Evolutionary conservation across 2,329 filamentous ascomycete species (phyloP), one percentile per base, ranked within the genome.

Genomic region (Alternaria triticimaculans): DNA sequence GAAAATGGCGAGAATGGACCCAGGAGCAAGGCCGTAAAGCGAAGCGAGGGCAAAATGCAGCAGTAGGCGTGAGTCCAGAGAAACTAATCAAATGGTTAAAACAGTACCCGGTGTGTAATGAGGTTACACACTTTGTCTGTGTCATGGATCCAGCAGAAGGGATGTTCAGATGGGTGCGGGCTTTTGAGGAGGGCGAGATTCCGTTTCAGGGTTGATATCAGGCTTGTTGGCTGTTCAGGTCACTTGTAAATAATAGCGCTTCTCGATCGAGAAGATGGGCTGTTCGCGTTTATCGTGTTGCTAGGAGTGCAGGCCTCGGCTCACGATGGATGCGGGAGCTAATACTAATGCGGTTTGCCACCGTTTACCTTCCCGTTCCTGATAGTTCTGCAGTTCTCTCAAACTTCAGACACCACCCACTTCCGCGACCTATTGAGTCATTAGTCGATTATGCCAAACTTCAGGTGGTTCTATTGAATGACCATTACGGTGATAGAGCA

Each of bases 121-220:
- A 87, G 59, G 81, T 80, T 37, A 89, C 87, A 3, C 87, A 90
- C 75, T 90, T 86, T 75, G 83, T 84, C 5, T 82, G 83, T 20
- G 76, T 90, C 26, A 84, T 90, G 83, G 87, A 89, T 76, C 84
- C 87, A 4, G 72, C 64, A 6, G 74, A 72, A 14, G 86, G 87
- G 0, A 76, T 77, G 12, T 77, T 89, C 21, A 72, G 78, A 14
- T 88, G 84, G 83, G 68, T 83, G 12, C 66, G 62, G 43, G 41
- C 62, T 12, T 74, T 63, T 45, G 62, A 68, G 21, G 62, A 64
- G 20, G 66, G 64, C 2, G 60, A 67, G 14, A 63, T 63, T 12
- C 28, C 30, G 18, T 51, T 43, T 20, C 33, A 26, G 6, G 51
- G 30, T 55, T 33, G 21, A 55, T 18, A 8, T 25, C n/a, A 30